Percentiles rank a stretch among this genome's conserved stretches.
Evolutionary conservation across 768 basidiomycete genomes (phyloP).

Genomic region (Lentinula aciculospora): DNA sequence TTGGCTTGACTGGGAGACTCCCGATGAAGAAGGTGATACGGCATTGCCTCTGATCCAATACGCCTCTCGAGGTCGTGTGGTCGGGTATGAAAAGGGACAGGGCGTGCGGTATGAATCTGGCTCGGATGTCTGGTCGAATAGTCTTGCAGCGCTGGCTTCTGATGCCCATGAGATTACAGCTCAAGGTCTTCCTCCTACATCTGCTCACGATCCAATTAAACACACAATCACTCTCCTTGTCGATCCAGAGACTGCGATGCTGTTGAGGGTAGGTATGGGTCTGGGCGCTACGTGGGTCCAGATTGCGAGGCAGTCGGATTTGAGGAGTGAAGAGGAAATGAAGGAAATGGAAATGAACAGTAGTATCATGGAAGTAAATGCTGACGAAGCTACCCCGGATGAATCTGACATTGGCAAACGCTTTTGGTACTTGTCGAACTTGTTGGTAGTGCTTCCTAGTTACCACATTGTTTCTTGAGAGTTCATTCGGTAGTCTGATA

Average conservation of each 20-base stretch:
- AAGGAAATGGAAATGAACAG: background rate
- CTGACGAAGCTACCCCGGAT: background rate
- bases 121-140: background rate
- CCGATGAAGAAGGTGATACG: background rate
- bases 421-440: background rate
- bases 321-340: background rate
- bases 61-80: background rate
- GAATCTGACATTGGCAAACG: background rate
- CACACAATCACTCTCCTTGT: constrained; percentile 24
- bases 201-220: background rate
- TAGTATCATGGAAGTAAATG: background rate
- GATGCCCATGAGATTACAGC: constrained; percentile 22
- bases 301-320: constrained; percentile 15
- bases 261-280: constrained; percentile 23
- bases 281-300: constrained; percentile 29
- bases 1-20: constrained; percentile 31
- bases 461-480: too few relatives aligned
- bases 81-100: background rate
- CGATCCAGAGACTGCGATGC: constrained; percentile 9
- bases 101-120: background rate
- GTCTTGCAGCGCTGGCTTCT: background rate
- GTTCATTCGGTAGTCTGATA: too few relatives aligned
- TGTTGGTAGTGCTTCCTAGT: background rate
- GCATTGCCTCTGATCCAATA: background rate
- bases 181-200: too few relatives aligned